phyloP scores from a whole-genome alignment of 345 rosid genomes.

The Bruguiera sexangula region DNA sequence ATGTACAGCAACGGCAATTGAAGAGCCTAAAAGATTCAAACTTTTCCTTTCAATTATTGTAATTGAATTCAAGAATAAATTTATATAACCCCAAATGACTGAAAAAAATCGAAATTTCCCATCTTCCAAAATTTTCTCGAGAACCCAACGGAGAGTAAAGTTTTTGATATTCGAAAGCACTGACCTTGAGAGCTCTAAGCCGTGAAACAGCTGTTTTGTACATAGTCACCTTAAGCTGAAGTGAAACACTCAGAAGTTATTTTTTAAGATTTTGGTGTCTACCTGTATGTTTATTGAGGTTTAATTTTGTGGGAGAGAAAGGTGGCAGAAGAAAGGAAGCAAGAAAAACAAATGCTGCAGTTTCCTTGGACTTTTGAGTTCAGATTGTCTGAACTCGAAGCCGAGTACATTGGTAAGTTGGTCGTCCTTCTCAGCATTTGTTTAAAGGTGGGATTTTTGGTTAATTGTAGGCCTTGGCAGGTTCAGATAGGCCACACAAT shows the following conservation, averaged over 20 bases:
- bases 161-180: background rate
- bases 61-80: background rate
- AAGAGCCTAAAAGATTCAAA: background rate
- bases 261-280: background rate
- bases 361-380: too few species aligned
- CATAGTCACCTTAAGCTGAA: constrained; percentile 9
- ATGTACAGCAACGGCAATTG: background rate
- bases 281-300: background rate
- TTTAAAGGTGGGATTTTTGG: too few species aligned
- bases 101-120: background rate
- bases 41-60: background rate
- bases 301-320: constrained; percentile 2
- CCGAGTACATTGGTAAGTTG: too few species aligned
- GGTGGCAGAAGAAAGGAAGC: constrained; percentile 1
- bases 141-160: background rate
- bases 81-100: background rate
- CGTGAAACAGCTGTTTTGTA: constrained; percentile 27
- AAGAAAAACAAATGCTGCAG: background rate
- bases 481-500: too few species aligned
- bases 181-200: constrained; percentile 28
- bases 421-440: too few species aligned
- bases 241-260: background rate
- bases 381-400: too few species aligned
- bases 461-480: too few species aligned
- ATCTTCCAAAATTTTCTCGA: background rate